Conservation (phyloP, 495 filamentous ascomycete species). For the Hypoxylon fragiforme region DNA sequence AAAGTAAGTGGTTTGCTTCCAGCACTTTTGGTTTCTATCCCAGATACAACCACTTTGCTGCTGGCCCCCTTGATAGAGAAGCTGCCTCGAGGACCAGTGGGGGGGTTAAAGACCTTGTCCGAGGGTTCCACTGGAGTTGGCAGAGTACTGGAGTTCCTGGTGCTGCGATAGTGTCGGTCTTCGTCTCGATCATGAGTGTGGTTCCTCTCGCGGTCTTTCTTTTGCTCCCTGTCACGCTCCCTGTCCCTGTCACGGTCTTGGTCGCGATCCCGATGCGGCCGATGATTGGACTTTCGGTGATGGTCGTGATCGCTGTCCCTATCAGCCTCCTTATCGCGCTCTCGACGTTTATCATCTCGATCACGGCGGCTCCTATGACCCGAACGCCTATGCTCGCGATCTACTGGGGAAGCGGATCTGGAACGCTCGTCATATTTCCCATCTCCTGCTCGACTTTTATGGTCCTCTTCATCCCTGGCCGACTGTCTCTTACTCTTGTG, state of each 20-base stretch:
- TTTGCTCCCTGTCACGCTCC: constrained; percentile 52
- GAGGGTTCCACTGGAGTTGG: constrained; percentile 48
- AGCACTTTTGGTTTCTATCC: constrained; percentile 44
- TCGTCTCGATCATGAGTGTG: constrained; percentile 47
- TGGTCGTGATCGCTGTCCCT: constrained; percentile 41
- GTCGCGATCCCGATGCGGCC: constrained; percentile 50
- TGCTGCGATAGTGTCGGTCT: constrained; percentile 52
- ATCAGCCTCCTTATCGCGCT: constrained; percentile 51
- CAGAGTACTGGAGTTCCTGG: constrained; percentile 50
- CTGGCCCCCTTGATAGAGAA: constrained; percentile 46
- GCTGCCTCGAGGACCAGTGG: constrained; percentile 43
- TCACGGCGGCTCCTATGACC: constrained; percentile 57
- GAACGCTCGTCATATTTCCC: constrained; percentile 49
- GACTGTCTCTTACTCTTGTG: constrained; percentile 53
- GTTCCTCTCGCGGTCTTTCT: constrained; percentile 50
- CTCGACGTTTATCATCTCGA: constrained; percentile 47
- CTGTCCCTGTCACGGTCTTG: constrained; percentile 52
- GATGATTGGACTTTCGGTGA: constrained; percentile 45
- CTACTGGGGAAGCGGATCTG: constrained; percentile 57
- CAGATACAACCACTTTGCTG: constrained; percentile 22
- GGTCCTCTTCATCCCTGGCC: constrained; percentile 42
- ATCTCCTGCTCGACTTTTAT: constrained; percentile 39
- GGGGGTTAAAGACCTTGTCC: constrained; percentile 43
- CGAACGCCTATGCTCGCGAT: constrained; percentile 51
- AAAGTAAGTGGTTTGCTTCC: constrained; percentile 31